phyloP scores from a whole-genome alignment of 2,329 filamentous ascomycete species.

The Venturia effusa region DNA sequence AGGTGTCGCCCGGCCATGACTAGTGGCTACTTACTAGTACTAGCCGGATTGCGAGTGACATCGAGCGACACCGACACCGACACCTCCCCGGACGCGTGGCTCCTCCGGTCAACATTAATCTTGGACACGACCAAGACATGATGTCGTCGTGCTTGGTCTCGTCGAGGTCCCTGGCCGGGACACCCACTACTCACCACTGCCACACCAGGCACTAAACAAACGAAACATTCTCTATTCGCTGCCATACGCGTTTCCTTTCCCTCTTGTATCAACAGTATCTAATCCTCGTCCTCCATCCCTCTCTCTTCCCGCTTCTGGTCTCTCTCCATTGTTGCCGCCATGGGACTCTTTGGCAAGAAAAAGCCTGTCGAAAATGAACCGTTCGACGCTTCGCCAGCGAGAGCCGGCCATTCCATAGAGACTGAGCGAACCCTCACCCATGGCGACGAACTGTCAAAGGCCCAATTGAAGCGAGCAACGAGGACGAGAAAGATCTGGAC shows the following conservation, averaged over 20 bases:
- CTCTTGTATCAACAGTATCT: background rate
- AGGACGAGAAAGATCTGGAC: slow-evolving; percentile 7
- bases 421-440: slow-evolving; percentile 1
- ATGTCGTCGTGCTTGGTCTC: background rate
- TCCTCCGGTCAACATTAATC: no score
- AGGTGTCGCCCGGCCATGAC: no score
- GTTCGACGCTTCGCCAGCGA: background rate
- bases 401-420: background rate
- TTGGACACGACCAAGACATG: background rate
- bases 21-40: no score
- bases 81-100: no score
- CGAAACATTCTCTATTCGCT: background rate
- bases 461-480: slow-evolving; percentile 28
- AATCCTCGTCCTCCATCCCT: background rate
- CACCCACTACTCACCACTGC: background rate
- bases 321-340: background rate
- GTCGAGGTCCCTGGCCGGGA: no score
- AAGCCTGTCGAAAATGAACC: background rate
- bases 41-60: no score
- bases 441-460: slow-evolving; percentile 19
- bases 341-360: background rate
- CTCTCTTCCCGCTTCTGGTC: background rate
- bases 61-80: no score
- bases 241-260: background rate
- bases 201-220: background rate